Conservation (phyloP, 1,284 basidiomycete genomes). For the Heimioporus retisporus region DNA sequence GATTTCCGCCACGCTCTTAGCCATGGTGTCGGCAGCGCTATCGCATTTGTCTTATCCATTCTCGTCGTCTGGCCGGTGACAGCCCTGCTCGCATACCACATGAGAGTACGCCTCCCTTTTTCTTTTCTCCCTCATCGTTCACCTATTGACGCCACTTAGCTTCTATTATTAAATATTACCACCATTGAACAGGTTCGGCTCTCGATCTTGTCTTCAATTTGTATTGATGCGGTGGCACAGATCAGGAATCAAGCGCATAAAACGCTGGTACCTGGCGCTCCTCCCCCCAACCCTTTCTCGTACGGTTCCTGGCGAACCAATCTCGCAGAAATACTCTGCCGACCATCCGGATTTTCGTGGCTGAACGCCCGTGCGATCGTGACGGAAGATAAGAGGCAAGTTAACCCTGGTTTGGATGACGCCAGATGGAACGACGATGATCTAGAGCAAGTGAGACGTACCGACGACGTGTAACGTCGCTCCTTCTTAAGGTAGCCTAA, state of each 20-base stretch:
- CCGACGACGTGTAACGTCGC: conserved; percentile 41
- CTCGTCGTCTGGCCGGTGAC: conserved; percentile 84
- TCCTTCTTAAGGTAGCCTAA: conserved; percentile 3
- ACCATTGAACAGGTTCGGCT: conserved; percentile 91
- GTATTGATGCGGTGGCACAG: conserved; percentile 45
- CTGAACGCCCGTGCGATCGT: conserved; percentile 63
- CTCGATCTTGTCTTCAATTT: conserved; percentile 9
- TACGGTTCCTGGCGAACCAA: conserved; percentile 80
- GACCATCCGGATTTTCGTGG: conserved; percentile 80
- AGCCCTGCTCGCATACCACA: conserved; percentile 85
- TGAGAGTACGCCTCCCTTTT: conserved; percentile 67
- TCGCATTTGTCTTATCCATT: conserved; percentile 78
- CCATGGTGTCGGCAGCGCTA: conserved; percentile 78
- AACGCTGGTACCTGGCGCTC: conserved; percentile 64
- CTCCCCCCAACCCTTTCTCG: conserved; percentile 83
- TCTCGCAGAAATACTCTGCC: conserved; percentile 73
- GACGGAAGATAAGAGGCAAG: conserved; percentile 73
- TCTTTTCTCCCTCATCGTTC: conserved; percentile 1
- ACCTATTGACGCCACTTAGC: conserved; percentile 50
- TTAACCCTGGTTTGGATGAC: conserved; percentile 67
- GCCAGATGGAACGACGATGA: conserved; percentile 40
- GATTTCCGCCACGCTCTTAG: conserved; percentile 68
- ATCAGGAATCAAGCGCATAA: conserved; percentile 86
- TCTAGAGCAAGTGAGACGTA: conserved; percentile 26
- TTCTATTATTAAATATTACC: conserved; percentile 87